Evolutionary conservation across 495 filamentous ascomycete genomes (phyloP), one percentile per base, ranked within the genome.

Genomic region (Jackrogersella minutella): DNA sequence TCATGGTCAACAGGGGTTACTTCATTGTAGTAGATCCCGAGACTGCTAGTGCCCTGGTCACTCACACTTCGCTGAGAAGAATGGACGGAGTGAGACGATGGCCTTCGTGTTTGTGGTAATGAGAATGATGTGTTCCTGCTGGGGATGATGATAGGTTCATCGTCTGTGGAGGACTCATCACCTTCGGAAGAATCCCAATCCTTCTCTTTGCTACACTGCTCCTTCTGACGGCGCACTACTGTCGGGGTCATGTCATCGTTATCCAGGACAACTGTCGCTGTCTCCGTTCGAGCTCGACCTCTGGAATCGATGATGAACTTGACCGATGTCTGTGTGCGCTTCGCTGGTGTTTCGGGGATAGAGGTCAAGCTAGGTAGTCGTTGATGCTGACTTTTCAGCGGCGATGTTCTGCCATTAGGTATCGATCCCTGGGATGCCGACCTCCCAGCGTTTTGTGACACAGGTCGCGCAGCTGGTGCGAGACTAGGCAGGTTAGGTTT

Each of bases 281-380:
- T 90, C 72, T 92, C 88, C 5, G 90, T 85, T 58, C 86, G 87
- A 17, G 91, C 91, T 43, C 88, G 80, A 5, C 91, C 90, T 68
- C 87, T 87, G 33, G 84, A 81, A 69, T 91, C 90, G 66, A 93
- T 91, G 9, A 81, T 87, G 54, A 93, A 86, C 31, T 86, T 87
- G 3, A 92, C 86, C 58, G 82, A 79, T 2, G 85, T 82, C 37
- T 84, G 81, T 51, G 81, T 78, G 34, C 77, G 67, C 22, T 82
- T 76, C 0, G 72, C 61, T n/a, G 66, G 58, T 2, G 74, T 66
- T 67, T 86, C 84, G 0, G 82, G 82, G 40, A 86, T 86, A 2
- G 82, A 82, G 8, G 76, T 77, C 13, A 86, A 69, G 63, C 81
- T 83, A 13, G 78, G 65, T 3, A 81, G 66, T 26, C 82, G 79